Evolutionary conservation across 2,329 filamentous ascomycete species (phyloP).

Genomic region (Capronia epimyces): DNA sequence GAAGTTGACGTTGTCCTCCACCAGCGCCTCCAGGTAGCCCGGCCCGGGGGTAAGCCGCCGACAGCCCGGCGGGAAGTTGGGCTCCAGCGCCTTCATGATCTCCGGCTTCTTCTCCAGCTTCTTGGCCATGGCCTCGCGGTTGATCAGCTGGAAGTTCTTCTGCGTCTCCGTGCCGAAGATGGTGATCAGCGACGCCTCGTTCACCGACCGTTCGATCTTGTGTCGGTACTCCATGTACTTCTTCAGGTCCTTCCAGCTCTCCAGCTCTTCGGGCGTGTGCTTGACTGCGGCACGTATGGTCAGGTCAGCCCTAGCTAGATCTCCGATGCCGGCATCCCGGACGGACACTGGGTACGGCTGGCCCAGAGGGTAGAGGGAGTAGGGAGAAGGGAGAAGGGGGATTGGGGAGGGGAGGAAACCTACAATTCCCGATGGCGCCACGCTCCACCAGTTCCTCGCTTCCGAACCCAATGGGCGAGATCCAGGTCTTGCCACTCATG

Average conservation of each 20-base stretch:
- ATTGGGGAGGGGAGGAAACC: too few species aligned
- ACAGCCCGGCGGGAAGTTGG: neutral
- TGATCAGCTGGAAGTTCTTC: neutral
- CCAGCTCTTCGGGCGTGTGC: too few species aligned
- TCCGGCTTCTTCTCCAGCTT: neutral
- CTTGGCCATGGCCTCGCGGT: neutral
- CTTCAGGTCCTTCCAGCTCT: too few species aligned
- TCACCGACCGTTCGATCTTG: too few species aligned
- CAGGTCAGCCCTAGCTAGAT: too few species aligned
- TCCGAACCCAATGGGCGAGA: neutral
- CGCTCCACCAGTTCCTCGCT: too few species aligned
- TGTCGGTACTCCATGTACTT: too few species aligned
- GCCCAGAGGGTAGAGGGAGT: too few species aligned
- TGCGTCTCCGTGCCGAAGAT: neutral
- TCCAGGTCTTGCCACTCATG: slow-evolving; percentile 7
- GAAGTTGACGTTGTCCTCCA: slow-evolving; percentile 26
- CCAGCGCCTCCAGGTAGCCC: slow-evolving; percentile 16
- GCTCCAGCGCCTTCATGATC: neutral
- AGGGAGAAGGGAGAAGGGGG: too few species aligned
- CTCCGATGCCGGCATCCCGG: too few species aligned
- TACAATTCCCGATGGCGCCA: neutral
- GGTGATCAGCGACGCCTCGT: neutral
- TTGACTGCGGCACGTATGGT: too few species aligned
- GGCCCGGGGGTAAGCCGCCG: slow-evolving; percentile 40
- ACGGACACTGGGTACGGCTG: too few species aligned